Evolutionary conservation across 495 filamentous ascomycete species (phyloP).

Genomic region (Astrocystis sublimbata): DNA sequence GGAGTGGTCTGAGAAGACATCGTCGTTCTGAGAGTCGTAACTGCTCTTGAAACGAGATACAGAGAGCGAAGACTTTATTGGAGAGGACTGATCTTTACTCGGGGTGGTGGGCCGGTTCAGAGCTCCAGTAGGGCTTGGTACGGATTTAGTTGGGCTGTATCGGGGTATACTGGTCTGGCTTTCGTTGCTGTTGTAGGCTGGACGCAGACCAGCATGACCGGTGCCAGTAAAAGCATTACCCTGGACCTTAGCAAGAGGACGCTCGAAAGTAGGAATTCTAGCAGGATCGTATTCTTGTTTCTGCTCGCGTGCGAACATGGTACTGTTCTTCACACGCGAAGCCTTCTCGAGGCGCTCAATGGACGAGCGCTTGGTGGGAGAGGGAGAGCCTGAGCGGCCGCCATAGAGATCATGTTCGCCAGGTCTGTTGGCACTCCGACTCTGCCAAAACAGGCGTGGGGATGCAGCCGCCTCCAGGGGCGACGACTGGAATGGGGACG

Average conservation of each 20-base stretch:
- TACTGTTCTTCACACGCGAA: conserved; percentile 95
- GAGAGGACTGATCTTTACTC: conserved; percentile 73
- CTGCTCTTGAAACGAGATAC: conserved; percentile 68
- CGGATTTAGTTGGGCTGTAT: conserved; percentile 38
- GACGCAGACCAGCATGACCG: conserved; percentile 49
- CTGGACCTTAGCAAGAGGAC: conserved; percentile 74
- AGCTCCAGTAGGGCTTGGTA: conserved; percentile 30
- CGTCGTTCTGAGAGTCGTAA: conserved; percentile 69
- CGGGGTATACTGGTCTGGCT: conserved; percentile 51
- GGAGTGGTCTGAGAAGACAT: conserved; percentile 68
- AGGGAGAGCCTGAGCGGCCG: conserved; percentile 59
- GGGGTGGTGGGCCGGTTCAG: conserved; percentile 54
- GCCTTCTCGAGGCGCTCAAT: conserved; percentile 91
- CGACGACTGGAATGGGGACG: conserved; percentile 75
- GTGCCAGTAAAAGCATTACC: conserved; percentile 59
- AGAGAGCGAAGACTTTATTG: conserved; percentile 82
- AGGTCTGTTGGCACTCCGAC: conserved; percentile 65
- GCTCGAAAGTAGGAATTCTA: conserved; percentile 69
- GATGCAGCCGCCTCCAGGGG: conserved; percentile 66
- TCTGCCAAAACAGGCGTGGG: conserved; percentile 83
- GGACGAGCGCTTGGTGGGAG: conserved; percentile 75
- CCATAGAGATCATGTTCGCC: conserved; percentile 69
- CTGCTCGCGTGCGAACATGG: conserved; percentile 85
- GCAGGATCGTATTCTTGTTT: conserved; percentile 88
- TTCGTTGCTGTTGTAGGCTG: conserved; percentile 45